phyloP scores from a whole-genome alignment of 1,284 basidiomycete species.

The Leccinum glutinopallens region DNA sequence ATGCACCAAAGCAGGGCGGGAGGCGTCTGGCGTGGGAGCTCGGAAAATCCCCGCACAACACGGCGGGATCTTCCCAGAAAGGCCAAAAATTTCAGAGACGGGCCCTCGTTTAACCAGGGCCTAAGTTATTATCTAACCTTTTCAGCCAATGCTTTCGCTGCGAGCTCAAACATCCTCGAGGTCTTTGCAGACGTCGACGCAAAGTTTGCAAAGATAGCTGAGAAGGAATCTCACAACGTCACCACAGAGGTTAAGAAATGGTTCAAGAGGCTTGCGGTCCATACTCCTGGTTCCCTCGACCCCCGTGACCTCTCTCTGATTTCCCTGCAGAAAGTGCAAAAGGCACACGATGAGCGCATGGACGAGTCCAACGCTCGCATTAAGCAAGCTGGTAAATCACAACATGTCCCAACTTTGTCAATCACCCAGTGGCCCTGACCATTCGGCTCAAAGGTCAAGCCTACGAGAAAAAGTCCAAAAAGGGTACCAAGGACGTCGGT shows the following conservation, averaged over 20 bases:
- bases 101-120: too few species aligned
- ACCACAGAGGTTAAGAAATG: conserved; percentile 76
- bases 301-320: conserved; percentile 3
- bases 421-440: conserved; percentile 11
- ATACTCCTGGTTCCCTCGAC: conserved; percentile 15
- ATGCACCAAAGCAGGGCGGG: too few species aligned
- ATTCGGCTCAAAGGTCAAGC: conserved; percentile 48
- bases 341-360: conserved; percentile 70
- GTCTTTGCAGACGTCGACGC: conserved; percentile 64
- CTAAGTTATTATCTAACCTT: not conserved
- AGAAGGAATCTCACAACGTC: conserved; percentile 69
- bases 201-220: conserved; percentile 72
- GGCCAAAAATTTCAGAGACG: too few species aligned
- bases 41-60: too few species aligned
- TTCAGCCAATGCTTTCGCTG: conserved; percentile 64
- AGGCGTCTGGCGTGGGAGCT: too few species aligned
- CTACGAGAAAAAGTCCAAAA: conserved; percentile 80
- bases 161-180: conserved; percentile 68
- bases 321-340: conserved; percentile 70
- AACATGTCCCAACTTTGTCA: not conserved
- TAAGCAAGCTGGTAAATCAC: conserved; percentile 66
- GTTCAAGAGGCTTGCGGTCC: conserved; percentile 78
- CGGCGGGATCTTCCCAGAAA: too few species aligned
- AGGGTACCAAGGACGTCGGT: conserved; percentile 61
- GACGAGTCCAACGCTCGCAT: conserved; percentile 70